phyloP scores from a whole-genome alignment of 1,139 yeast genomes.

The Wickerhamiella infanticola region DNA sequence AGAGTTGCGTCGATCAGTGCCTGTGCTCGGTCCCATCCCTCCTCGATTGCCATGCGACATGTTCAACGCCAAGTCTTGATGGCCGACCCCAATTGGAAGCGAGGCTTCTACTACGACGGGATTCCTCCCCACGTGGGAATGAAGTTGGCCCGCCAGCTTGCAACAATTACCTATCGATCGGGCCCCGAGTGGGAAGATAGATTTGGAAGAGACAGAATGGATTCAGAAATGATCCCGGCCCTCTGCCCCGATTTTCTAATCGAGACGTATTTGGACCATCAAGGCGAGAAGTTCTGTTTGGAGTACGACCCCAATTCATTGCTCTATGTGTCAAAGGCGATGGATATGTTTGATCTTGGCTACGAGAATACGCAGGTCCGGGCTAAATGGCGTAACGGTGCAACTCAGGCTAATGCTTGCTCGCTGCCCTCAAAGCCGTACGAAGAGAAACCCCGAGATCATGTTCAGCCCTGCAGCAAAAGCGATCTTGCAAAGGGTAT shows the following conservation, averaged over 20 bases:
- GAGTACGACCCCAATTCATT: constrained; percentile 88
- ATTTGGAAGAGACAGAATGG: constrained; percentile 78
- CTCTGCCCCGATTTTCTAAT: constrained; percentile 84
- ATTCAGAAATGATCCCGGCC: constrained; percentile 66
- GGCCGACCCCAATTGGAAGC: constrained; percentile 90
- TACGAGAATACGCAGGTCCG: constrained; percentile 25
- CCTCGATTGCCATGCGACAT: constrained; percentile 84
- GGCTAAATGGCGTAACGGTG: constrained; percentile 24
- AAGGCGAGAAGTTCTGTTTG: constrained; percentile 82
- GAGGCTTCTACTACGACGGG: constrained; percentile 69
- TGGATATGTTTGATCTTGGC: constrained; percentile 89
- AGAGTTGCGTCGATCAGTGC: constrained; percentile 70
- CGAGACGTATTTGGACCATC: constrained; percentile 86
- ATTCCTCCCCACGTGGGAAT: constrained; percentile 89
- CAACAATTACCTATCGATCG: constrained; percentile 83
- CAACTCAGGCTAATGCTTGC: not conserved
- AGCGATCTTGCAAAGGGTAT: constrained; percentile 54
- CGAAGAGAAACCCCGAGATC: constrained; percentile 30
- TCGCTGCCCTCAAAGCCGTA: constrained; percentile 43
- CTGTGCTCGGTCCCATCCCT: constrained; percentile 88
- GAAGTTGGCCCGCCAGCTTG: constrained; percentile 87
- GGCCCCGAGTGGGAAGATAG: constrained; percentile 97
- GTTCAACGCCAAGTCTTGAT: constrained; percentile 85
- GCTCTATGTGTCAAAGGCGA: constrained; percentile 75
- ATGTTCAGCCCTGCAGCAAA: constrained; percentile 12